phyloP scores from a whole-genome alignment of 768 basidiomycete genomes.

The Dioszegia hungarica region DNA sequence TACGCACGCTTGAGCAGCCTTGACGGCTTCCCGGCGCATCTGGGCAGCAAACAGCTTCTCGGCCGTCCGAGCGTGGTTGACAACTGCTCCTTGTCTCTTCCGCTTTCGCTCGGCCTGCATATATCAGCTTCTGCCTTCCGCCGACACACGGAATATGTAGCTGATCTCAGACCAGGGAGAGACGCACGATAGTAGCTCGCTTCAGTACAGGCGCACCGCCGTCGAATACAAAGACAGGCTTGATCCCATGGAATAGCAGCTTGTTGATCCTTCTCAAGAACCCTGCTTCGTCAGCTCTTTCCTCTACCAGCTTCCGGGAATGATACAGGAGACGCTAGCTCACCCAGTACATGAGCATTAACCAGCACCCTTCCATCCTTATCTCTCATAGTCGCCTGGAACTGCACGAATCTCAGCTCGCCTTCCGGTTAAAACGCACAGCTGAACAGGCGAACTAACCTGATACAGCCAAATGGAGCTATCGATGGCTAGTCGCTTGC shows the following conservation, averaged over 20 bases:
- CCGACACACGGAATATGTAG: background rate
- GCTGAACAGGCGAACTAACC: conserved; percentile 22
- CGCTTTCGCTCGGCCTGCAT: conserved; percentile 74
- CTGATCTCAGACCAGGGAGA: background rate
- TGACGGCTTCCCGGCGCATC: conserved; percentile 80
- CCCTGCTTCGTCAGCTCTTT: conserved; percentile 14
- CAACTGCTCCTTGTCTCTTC: conserved; percentile 85
- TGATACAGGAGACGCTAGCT: background rate
- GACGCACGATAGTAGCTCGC: conserved; percentile 74
- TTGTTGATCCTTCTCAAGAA: conserved; percentile 73
- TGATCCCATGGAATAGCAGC: conserved; percentile 92
- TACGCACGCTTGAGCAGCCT: conserved; percentile 54
- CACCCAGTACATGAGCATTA: conserved; percentile 91
- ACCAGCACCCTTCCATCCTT: conserved; percentile 85
- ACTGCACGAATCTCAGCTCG: conserved; percentile 48
- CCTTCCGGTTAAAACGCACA: background rate
- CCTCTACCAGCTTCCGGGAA: background rate
- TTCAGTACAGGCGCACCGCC: conserved; percentile 91
- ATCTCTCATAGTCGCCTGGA: conserved; percentile 98
- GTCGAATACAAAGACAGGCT: conserved; percentile 98
- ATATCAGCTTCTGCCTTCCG: background rate
- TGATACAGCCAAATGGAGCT: conserved; percentile 99
- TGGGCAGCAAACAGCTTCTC: conserved; percentile 90
- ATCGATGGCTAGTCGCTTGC: conserved; percentile 94
- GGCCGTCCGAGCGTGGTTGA: conserved; percentile 78